Conservation (phyloP, 495 filamentous ascomycete genomes). For the Evernia prunastri region DNA sequence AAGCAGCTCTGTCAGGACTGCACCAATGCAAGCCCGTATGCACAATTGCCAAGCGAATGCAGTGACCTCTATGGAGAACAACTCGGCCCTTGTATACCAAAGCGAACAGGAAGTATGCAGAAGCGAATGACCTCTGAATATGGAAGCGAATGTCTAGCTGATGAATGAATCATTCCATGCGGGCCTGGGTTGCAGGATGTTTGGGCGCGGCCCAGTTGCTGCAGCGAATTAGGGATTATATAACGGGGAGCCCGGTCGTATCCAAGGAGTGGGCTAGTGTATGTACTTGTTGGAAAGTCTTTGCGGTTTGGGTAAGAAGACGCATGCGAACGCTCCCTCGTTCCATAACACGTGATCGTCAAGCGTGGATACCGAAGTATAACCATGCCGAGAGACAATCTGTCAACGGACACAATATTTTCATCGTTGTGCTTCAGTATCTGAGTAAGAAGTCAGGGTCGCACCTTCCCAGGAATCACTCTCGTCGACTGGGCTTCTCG, state of each 20-base stretch:
- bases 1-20: slow-evolving; percentile 6
- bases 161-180: slow-evolving; percentile 2
- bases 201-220: slow-evolving; percentile 2
- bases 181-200: slow-evolving; percentile 4
- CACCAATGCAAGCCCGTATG: slow-evolving; percentile 1
- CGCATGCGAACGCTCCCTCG: background rate
- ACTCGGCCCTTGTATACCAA: slow-evolving; percentile 8
- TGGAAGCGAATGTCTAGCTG: slow-evolving; percentile 17
- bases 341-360: slow-evolving; percentile 3
- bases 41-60: slow-evolving; percentile 21
- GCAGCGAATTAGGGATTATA: slow-evolving; percentile 12
- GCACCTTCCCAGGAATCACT: slow-evolving; percentile 58
- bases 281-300: slow-evolving; percentile 7
- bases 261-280: slow-evolving; percentile 6
- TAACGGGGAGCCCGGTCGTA: slow-evolving; percentile 4
- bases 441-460: slow-evolving; percentile 48
- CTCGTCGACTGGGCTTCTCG: slow-evolving; percentile 56
- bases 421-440: slow-evolving; percentile 44
- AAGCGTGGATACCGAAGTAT: slow-evolving; percentile 4
- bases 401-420: background rate
- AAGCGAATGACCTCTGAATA: slow-evolving; percentile 12
- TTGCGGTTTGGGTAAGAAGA: background rate
- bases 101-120: slow-evolving; percentile 11
- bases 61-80: slow-evolving; percentile 9
- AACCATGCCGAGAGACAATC: slow-evolving; percentile 10